Evolutionary conservation across 352 stramenopile genomes (phyloP).

Genomic region (Globisporangium barbulae): DNA sequence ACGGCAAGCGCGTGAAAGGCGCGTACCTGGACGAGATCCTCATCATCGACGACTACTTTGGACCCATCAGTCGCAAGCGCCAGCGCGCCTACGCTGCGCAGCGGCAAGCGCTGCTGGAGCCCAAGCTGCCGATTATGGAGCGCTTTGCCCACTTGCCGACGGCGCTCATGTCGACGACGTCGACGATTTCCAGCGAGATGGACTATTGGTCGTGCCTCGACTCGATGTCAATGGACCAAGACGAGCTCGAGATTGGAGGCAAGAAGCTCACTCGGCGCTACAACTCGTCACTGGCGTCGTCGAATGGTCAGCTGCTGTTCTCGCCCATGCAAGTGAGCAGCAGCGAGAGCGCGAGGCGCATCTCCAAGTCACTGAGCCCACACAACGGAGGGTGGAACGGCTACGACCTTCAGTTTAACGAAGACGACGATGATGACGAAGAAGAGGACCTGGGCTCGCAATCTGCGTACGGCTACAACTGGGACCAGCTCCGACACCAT

Average conservation of each 20-base stretch:
- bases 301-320: conserved; percentile 18
- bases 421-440: conserved; percentile 13
- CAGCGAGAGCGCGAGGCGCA: background rate
- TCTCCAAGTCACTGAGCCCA: conserved; percentile 14
- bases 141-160: conserved; percentile 16
- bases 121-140: conserved; percentile 15
- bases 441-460: conserved; percentile 9
- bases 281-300: conserved; percentile 8
- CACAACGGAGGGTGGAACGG: conserved; percentile 12
- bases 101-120: background rate
- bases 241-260: conserved; percentile 16
- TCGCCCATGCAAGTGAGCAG: conserved; percentile 16
- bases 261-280: conserved; percentile 12
- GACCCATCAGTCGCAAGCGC: conserved; percentile 8
- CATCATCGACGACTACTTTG: conserved; percentile 65
- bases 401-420: conserved; percentile 1
- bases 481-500: conserved; percentile 5
- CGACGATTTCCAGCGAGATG: conserved; percentile 34
- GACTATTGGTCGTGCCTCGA: conserved; percentile 43
- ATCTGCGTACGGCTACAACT: conserved; percentile 16
- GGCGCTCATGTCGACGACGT: conserved; percentile 20
- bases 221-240: conserved; percentile 13
- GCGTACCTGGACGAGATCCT: conserved; percentile 45
- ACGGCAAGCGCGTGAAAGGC: conserved; percentile 52
- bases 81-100: background rate